A percentile compares a stretch with the other conserved stretches of the same genome.
phyloP scores from a whole-genome alignment of 2,329 filamentous ascomycete species.

The Pseudogymnoascus sp. region DNA sequence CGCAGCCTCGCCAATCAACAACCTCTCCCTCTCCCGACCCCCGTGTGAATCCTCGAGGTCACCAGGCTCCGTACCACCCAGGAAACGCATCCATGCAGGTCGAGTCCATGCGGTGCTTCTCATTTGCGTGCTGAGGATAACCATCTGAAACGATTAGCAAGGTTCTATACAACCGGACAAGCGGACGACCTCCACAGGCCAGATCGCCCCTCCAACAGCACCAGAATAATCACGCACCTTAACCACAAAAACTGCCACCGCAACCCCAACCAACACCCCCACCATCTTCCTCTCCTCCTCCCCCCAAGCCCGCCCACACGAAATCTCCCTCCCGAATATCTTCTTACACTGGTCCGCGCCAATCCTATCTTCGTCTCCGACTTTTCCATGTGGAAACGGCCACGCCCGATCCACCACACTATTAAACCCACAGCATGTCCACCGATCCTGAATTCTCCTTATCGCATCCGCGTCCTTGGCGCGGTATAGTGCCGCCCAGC shows the following conservation, averaged over 20 bases:
- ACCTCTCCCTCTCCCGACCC: constrained; percentile 18
- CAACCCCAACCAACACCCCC: constrained; percentile 47
- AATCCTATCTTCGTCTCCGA: no score
- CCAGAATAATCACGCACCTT: constrained; percentile 38
- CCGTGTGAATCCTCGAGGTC: constrained; percentile 12
- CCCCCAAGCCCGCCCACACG: constrained; percentile 51
- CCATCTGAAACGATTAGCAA: constrained; percentile 13
- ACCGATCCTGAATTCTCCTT: constrained; percentile 53
- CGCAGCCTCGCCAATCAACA: constrained; percentile 22
- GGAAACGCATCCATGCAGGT: constrained; percentile 15
- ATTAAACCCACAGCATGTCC: constrained; percentile 59
- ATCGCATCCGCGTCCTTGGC: constrained; percentile 44
- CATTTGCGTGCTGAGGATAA: constrained; percentile 22
- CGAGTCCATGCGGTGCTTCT: constrained; percentile 21
- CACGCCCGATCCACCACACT: constrained; percentile 51
- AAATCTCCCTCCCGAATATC: constrained; percentile 36
- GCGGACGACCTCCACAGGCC: neutral
- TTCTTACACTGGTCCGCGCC: constrained; percentile 35
- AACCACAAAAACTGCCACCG: constrained; percentile 44
- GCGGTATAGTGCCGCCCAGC: constrained; percentile 48
- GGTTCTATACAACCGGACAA: neutral
- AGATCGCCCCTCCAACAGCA: neutral
- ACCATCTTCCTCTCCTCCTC: constrained; percentile 44
- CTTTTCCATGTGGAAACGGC: constrained; percentile 43
- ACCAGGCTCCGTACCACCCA: constrained; percentile 14